Evolutionary conservation across 2,329 filamentous ascomycete genomes (phyloP).

Genomic region (Macrophomina phaseolina): DNA sequence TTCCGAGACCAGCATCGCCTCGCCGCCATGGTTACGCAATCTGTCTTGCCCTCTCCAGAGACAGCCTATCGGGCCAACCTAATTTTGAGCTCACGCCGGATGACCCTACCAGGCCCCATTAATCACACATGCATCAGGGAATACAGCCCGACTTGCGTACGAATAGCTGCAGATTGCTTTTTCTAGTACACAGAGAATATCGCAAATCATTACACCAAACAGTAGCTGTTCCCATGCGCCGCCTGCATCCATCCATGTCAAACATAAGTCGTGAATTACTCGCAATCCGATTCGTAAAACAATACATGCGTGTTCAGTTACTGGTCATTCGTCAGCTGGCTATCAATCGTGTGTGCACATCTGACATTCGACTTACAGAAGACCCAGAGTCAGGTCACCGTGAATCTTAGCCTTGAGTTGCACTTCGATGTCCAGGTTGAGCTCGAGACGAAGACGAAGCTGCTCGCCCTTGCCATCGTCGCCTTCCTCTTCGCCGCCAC

Average conservation of each 20-base stretch:
- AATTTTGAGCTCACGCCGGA: slow-evolving; percentile 7
- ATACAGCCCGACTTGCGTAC: background rate
- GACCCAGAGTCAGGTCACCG: slow-evolving; percentile 65
- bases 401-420: slow-evolving; percentile 70
- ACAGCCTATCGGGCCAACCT: slow-evolving; percentile 18
- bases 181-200: slow-evolving; percentile 10
- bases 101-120: background rate
- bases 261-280: slow-evolving; percentile 19
- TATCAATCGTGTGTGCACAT: background rate
- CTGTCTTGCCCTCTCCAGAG: background rate
- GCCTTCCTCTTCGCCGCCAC: slow-evolving; percentile 43
- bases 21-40: slow-evolving; percentile 13
- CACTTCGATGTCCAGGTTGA: slow-evolving; percentile 68
- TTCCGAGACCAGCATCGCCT: slow-evolving; percentile 12
- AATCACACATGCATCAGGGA: slow-evolving; percentile 2
- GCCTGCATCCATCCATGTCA: slow-evolving; percentile 12
- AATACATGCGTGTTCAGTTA: slow-evolving; percentile 22
- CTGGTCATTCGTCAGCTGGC: slow-evolving; percentile 19
- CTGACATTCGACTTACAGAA: slow-evolving; percentile 50
- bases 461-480: slow-evolving; percentile 53
- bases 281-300: slow-evolving; percentile 1
- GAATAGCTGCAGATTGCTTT: slow-evolving; percentile 14
- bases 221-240: slow-evolving; percentile 9
- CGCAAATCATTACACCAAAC: slow-evolving; percentile 13
- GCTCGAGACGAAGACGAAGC: slow-evolving; percentile 62